phyloP scores from a whole-genome alignment of 75 land plant genomes.

The Ceratopteris richardii region DNA sequence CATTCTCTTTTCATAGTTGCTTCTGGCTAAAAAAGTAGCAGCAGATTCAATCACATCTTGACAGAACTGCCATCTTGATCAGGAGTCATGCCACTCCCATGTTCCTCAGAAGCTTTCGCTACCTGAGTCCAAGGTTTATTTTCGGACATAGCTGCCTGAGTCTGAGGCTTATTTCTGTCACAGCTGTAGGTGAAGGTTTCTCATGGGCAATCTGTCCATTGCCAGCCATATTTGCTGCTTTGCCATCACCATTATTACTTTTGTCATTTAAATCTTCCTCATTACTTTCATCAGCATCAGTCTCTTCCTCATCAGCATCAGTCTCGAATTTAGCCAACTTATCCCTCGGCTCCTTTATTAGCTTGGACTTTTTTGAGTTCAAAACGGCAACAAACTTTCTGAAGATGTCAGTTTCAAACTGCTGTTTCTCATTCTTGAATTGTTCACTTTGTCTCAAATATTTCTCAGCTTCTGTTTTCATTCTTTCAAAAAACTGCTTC shows the following conservation, averaged over 20 bases:
- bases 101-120: no score
- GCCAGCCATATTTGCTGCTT: conserved; percentile 3
- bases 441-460: conserved; percentile 62
- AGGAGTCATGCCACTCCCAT: no score
- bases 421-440: conserved; percentile 48
- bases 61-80: no score
- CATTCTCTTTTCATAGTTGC: no score
- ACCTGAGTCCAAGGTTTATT: no score
- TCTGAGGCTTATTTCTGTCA: no score
- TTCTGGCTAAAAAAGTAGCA: no score
- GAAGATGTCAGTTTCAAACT: conserved; percentile 60
- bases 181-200: no score
- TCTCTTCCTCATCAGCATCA: conserved; percentile 29
- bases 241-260: background rate
- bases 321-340: conserved; percentile 29
- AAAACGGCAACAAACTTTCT: conserved; percentile 68
- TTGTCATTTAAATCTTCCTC: conserved; percentile 26
- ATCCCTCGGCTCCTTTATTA: conserved; percentile 52
- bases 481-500: conserved; percentile 48
- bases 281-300: conserved; percentile 16
- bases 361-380: conserved; percentile 78
- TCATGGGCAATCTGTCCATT: no score
- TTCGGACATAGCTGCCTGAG: no score
- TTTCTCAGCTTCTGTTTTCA: conserved; percentile 66
- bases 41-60: no score